A percentile compares a stretch with the other conserved stretches of the same genome.
Evolutionary conservation across 2,329 filamentous ascomycete genomes (phyloP).

Genomic region (Colletotrichum orbiculare): DNA sequence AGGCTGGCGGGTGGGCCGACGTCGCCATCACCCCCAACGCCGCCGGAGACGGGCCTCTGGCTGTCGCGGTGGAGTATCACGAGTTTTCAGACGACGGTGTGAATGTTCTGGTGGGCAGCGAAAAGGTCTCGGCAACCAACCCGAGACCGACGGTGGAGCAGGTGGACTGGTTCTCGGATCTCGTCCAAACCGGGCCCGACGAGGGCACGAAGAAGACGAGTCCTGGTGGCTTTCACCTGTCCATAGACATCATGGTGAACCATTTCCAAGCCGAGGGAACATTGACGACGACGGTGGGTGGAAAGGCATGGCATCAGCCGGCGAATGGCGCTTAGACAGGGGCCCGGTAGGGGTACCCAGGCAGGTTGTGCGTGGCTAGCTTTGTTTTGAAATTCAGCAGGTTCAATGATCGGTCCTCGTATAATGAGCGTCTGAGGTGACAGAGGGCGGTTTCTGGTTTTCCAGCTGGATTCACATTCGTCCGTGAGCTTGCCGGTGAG

Average conservation of each 20-base stretch:
- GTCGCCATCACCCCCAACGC: constrained; percentile 37
- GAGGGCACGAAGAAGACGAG: constrained; percentile 52
- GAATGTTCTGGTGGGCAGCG: constrained; percentile 47
- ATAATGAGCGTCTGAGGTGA: neutral
- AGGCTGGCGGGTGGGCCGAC: constrained; percentile 34
- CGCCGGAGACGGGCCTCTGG: constrained; percentile 30
- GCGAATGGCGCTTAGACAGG: constrained; percentile 44
- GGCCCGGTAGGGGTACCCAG: neutral
- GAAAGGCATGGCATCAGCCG: constrained; percentile 50
- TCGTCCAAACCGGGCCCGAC: constrained; percentile 45
- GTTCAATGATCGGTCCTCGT: neutral
- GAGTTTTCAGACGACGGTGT: constrained; percentile 50
- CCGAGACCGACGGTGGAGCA: constrained; percentile 40
- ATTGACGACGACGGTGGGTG: constrained; percentile 50
- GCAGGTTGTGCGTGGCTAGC: neutral
- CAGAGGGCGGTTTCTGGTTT: too few species aligned
- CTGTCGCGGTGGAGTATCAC: constrained; percentile 48
- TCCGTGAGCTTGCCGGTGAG: too few species aligned
- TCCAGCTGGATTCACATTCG: too few species aligned
- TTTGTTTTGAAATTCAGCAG: neutral
- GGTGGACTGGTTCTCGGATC: constrained; percentile 52
- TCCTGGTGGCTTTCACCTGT: constrained; percentile 50
- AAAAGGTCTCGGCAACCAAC: constrained; percentile 45
- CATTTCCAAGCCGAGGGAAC: constrained; percentile 55
- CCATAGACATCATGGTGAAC: constrained; percentile 51